Evolutionary conservation across 2,329 filamentous ascomycete genomes (phyloP).

Genomic region (Clarireedia sp.): DNA sequence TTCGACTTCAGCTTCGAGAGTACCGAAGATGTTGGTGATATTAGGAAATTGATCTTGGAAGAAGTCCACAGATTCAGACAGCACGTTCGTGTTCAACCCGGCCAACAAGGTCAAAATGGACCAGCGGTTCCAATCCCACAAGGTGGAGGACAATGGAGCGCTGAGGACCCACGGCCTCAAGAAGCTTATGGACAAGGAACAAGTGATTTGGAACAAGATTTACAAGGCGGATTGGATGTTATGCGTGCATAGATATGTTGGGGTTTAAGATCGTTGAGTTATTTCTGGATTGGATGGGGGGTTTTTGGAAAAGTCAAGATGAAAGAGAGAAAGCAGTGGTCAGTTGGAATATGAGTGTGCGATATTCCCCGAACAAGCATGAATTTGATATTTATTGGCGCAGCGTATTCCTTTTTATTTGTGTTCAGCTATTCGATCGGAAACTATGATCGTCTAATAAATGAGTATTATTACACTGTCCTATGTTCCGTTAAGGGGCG

Average conservation of each 20-base stretch:
- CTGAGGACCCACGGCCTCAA: constrained; percentile 31
- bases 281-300: neutral
- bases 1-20: constrained; percentile 99
- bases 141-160: constrained; percentile 25
- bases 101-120: constrained; percentile 24
- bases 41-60: constrained; percentile 96
- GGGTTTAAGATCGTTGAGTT: neutral
- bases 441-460: neutral
- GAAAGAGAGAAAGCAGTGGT: neutral
- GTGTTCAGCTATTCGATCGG: neutral
- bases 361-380: neutral
- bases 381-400: neutral
- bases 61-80: constrained; percentile 83
- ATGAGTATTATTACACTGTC: neutral
- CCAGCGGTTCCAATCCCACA: constrained; percentile 29
- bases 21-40: constrained; percentile 88
- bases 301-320: neutral
- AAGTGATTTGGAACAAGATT: constrained; percentile 30
- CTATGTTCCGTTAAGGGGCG: neutral
- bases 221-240: constrained; percentile 30
- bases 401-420: neutral
- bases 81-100: constrained; percentile 30
- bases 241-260: constrained; percentile 21
- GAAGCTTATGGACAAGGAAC: constrained; percentile 27
- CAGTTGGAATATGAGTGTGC: neutral